phyloP scores from a whole-genome alignment of 2,329 filamentous ascomycete species.

The Plectosphaerella sp. region DNA sequence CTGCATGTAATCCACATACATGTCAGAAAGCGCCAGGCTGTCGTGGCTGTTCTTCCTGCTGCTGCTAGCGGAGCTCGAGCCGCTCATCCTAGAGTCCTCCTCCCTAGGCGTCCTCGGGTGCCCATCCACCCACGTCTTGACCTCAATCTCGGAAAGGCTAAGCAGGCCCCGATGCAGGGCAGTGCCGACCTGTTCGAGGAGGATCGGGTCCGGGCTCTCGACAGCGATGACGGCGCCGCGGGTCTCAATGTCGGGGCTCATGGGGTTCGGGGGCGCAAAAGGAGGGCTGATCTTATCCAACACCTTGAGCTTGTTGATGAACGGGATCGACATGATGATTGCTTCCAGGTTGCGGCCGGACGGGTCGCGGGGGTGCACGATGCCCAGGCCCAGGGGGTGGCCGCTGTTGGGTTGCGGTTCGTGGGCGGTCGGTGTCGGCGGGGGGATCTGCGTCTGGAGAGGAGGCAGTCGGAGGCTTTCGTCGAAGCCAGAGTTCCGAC shows the following conservation, averaged over 20 bases:
- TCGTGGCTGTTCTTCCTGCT: constrained; percentile 10
- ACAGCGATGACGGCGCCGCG: constrained; percentile 81
- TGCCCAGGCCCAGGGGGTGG: not conserved
- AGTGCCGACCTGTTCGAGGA: constrained; percentile 53
- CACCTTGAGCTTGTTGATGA: constrained; percentile 71
- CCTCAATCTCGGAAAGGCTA: constrained; percentile 31
- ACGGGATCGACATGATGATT: constrained; percentile 71
- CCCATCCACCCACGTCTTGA: constrained; percentile 41
- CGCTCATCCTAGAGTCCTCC: constrained; percentile 10
- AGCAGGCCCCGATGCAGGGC: constrained; percentile 61
- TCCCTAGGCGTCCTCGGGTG: constrained; percentile 5
- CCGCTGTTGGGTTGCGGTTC: not conserved
- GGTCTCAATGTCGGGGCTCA: constrained; percentile 29
- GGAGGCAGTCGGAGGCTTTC: constrained; percentile 51
- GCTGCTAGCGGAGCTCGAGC: constrained; percentile 3
- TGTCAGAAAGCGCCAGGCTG: constrained; percentile 23
- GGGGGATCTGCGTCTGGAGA: constrained; percentile 38
- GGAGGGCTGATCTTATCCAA: constrained; percentile 73
- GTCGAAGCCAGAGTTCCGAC: constrained; percentile 45
- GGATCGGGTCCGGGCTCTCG: constrained; percentile 63
- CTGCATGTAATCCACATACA: constrained; percentile 58
- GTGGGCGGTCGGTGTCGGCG: constrained; percentile 1
- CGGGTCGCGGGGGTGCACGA: constrained; percentile 13
- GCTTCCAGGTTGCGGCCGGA: constrained; percentile 53
- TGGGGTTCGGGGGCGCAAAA: constrained; percentile 30